A percentile compares a stretch with the other conserved stretches of the same genome.
phyloP scores from a whole-genome alignment of 1,284 basidiomycete genomes.

The Trichosporon asahii region DNA sequence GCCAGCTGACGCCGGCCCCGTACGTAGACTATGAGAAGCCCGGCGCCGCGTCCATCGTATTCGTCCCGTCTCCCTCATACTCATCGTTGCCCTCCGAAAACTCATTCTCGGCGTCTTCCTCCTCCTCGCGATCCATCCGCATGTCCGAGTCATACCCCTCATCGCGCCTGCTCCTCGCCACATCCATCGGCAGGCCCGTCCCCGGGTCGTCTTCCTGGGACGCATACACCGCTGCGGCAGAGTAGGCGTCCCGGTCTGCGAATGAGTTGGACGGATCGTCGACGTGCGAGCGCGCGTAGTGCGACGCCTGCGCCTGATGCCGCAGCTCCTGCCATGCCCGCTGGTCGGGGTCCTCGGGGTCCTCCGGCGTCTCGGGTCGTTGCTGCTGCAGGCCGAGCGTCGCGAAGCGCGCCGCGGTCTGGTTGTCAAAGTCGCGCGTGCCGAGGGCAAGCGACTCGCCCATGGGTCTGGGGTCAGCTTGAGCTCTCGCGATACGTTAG shows the following conservation, averaged over 20 bases:
- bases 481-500: no score
- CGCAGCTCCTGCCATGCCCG: slow-evolving; percentile 9
- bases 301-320: slow-evolving; percentile 11
- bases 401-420: slow-evolving; percentile 31
- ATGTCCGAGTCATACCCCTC: slow-evolving; percentile 31
- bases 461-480: slow-evolving; percentile 34
- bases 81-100: slow-evolving; percentile 43
- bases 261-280: slow-evolving; percentile 26
- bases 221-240: slow-evolving; percentile 15
- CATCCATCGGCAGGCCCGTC: slow-evolving; percentile 28
- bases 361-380: not conserved
- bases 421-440: slow-evolving; percentile 41
- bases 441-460: slow-evolving; percentile 34
- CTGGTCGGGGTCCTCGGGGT: not conserved
- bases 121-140: slow-evolving; percentile 28
- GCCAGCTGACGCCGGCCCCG: not conserved
- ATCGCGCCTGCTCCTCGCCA: slow-evolving; percentile 19
- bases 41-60: slow-evolving; percentile 11
- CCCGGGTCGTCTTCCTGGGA: slow-evolving; percentile 24
- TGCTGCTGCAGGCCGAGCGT: not conserved
- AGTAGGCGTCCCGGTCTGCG: slow-evolving; percentile 23
- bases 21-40: not conserved
- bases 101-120: slow-evolving; percentile 28
- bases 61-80: slow-evolving; percentile 21
- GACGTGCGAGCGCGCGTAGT: slow-evolving; percentile 3